Evolutionary conservation across 495 filamentous ascomycete species (phyloP).

Genomic region (Hypomontagnella monticulosa): DNA sequence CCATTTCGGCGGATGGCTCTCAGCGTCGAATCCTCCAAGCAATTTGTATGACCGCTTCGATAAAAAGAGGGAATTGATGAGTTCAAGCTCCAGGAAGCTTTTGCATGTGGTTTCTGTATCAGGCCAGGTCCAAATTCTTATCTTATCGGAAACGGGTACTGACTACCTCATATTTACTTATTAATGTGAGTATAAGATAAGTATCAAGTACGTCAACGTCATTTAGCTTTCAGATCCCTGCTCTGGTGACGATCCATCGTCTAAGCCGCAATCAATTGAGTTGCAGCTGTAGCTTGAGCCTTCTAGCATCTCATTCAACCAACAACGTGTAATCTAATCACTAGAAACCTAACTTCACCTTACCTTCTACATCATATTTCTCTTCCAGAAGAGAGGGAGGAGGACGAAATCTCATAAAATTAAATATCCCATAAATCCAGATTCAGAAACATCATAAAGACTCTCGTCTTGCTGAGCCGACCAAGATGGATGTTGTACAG

Average conservation of each 20-base stretch:
- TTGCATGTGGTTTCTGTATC: neutral
- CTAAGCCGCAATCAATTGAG: constrained; percentile 23
- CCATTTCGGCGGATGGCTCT: constrained; percentile 38
- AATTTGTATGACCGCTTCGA: constrained; percentile 1
- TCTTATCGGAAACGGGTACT: constrained; percentile 42
- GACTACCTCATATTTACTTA: neutral
- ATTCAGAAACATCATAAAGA: neutral
- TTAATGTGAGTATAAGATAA: too few species aligned
- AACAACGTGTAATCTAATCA: neutral
- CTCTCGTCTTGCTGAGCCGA: constrained; percentile 21
- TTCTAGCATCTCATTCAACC: neutral
- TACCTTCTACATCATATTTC: neutral
- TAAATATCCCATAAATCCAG: neutral
- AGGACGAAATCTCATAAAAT: neutral
- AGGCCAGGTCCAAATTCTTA: constrained; percentile 33
- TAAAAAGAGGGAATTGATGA: constrained; percentile 10
- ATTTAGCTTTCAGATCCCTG: constrained; percentile 28
- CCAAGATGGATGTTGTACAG: constrained; percentile 88
- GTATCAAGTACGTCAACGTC: constrained; percentile 23
- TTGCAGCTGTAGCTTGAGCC: neutral
- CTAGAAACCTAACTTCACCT: neutral
- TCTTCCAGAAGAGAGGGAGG: neutral
- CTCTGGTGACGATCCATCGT: constrained; percentile 34
- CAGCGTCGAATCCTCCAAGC: constrained; percentile 1
- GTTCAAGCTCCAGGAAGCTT: constrained; percentile 16